Conservation (phyloP, 257 asterid species). For the Gentiana dahurica region DNA sequence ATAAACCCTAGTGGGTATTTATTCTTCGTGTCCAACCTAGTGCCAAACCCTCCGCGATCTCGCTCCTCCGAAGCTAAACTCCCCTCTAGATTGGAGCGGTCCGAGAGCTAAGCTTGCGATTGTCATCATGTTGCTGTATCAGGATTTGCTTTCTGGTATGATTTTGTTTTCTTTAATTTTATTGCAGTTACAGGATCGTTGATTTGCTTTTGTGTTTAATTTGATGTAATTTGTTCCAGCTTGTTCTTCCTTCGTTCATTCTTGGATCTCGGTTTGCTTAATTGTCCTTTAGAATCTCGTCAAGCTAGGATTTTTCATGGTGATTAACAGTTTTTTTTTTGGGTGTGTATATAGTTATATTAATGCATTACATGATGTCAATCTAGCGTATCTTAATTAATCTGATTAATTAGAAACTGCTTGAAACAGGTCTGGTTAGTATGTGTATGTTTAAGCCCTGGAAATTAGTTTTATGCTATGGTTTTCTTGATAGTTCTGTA, state of each 20-base stretch:
- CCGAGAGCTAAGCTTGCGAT: neutral
- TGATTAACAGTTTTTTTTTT: too few relatives aligned
- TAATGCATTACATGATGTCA: neutral
- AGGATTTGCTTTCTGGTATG: slow-evolving; percentile 47
- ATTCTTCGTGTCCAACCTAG: neutral
- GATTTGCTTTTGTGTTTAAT: neutral
- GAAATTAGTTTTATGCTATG: too few relatives aligned
- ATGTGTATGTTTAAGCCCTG: too few relatives aligned
- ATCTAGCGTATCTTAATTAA: neutral
- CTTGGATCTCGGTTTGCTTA: neutral
- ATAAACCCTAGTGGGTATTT: slow-evolving; percentile 34
- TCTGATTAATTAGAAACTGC: too few relatives aligned
- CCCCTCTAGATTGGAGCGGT: neutral
- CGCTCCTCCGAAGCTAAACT: neutral
- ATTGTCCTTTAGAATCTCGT: neutral
- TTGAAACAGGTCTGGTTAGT: neutral
- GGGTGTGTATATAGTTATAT: neutral
- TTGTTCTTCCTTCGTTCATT: neutral
- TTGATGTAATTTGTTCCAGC: neutral
- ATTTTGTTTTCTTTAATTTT: neutral
- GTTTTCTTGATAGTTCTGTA: too few relatives aligned
- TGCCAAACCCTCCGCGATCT: slow-evolving; percentile 15
- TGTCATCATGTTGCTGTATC: slow-evolving; percentile 53
- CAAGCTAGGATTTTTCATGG: too few relatives aligned
- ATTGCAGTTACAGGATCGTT: neutral